Evolutionary conservation across 148 eudicot genomes (phyloP), one percentile per base, ranked within the genome.

Genomic region (Cornus kousa): DNA sequence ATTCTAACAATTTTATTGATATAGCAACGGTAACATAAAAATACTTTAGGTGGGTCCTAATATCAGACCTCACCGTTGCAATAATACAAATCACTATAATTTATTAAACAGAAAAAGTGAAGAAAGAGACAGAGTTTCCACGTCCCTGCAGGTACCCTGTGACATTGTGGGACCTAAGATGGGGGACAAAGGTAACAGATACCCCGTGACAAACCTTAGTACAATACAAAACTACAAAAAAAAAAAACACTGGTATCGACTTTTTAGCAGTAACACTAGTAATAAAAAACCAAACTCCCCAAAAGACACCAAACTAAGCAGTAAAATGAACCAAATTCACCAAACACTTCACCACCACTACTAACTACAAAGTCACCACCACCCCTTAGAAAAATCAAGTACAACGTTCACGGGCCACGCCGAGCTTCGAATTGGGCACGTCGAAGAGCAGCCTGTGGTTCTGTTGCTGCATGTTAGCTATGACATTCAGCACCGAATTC

Each of bases 381-480:
- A 11, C 12, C 59, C 0, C 59, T 1, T 43, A 60, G 16, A 16
- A 22, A 48, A 19, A 67, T 70, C 81, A 84, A 74, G 87, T 83
- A 77, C 98, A 93, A 7, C 62, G 50, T 73, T 94, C 97, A 37
- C 95, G 93, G 5, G 95, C 80, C 20, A 94, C 91, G 8, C 97
- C 98, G 22, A 94, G 79, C 91, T 85, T 92, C 70, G 90, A 87
- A 55, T 91, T 92, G 32, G 90, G 89, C 8, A 86, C 72, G 77
- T 94, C 98, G 77, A 89, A 86, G 48, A 89, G 68, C 24, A 94
- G 62, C 68, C 98, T 80, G 55, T 89, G 97, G 84, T 94, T 92
- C 77, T 94, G 98, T 22, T 94, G 98, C 77, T 94, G 98, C 95
- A 91, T 81, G 73, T 84, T 92, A 74, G 95, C 95, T 20, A 94